Evolutionary conservation across 371 early-diverging fungal species (phyloP), one percentile per base, ranked within the genome.

Genomic region (Mucor sp.): DNA sequence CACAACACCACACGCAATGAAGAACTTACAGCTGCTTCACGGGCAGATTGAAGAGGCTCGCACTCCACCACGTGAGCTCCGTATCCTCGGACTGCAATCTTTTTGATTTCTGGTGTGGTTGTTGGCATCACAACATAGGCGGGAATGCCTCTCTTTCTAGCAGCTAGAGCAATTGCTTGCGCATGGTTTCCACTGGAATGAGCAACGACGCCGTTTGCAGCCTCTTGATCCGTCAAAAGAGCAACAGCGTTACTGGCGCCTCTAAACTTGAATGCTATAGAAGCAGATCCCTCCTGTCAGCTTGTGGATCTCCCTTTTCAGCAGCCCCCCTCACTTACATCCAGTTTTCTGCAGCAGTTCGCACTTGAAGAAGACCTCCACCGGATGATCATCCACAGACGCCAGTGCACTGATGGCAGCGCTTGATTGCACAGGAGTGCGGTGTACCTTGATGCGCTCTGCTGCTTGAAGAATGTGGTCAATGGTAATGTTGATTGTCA

Each of bases 271-370:
- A 89, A 89, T 6, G 89, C 83, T 83, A 30, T 30, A 30, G 60
- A 32, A 63, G 61, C 72, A 23, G 63, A 23, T 32, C 60, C 6
- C 30, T 30, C 28, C 28, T 25, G 25, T n/a, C 30, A 9, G 15
- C 25, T 30, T 27, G n/a, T n/a, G n/a, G 2, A 11, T 12, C 50
- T 55, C 6, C 17, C 14, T 12, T 0, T 7, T 44, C 6, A 5
- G 23, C 17, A 50, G 15, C 21, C 17, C 44, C 28, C n/a, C 21
- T 11, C 14, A 41, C 81, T 67, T 77, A 83, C 83, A 78, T 41
- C 86, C 87, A 23, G 83, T 79, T 63, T 80, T 83, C 68, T 87
- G 87, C 44, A 87, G 60, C 65, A 79, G 66, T 74, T 88, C 89
- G 64, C 85, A 82, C 63, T 88, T 88, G 62, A 88, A 83, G 19